Evolutionary conservation across 2,329 filamentous ascomycete genomes (phyloP).

Genomic region (Sphaerulina vaccinii): DNA sequence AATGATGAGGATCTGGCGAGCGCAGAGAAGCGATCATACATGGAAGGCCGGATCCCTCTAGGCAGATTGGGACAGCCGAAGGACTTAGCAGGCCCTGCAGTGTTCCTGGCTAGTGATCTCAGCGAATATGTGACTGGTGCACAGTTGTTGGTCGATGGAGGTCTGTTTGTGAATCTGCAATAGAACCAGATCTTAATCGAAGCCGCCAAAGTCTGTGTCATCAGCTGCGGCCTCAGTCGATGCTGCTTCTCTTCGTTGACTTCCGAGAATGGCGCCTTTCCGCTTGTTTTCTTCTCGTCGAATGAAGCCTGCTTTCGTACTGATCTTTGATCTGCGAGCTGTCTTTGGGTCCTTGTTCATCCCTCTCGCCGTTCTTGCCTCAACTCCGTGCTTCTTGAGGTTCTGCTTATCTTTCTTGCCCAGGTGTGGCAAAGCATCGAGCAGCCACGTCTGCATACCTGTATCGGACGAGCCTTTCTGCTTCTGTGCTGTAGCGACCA

Average conservation of each 20-base stretch:
- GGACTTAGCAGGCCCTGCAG: constrained; percentile 80
- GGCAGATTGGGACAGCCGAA: constrained; percentile 68
- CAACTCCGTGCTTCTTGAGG: constrained; percentile 78
- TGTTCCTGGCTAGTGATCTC: constrained; percentile 79
- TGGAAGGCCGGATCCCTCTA: constrained; percentile 78
- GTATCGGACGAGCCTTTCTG: constrained; percentile 51
- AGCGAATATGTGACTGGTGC: constrained; percentile 81
- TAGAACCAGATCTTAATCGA: constrained; percentile 45
- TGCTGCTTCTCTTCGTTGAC: constrained; percentile 32
- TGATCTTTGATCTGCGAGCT: constrained; percentile 65
- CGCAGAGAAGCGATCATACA: constrained; percentile 69
- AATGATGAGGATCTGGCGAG: constrained; percentile 80
- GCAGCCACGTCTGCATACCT: constrained; percentile 77
- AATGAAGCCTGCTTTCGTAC: constrained; percentile 77
- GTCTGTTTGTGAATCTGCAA: constrained; percentile 85
- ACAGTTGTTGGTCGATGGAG: constrained; percentile 82
- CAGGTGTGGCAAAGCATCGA: constrained; percentile 81
- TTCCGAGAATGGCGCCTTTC: constrained; percentile 42
- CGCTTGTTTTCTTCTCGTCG: constrained; percentile 66
- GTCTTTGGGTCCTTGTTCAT: constrained; percentile 43
- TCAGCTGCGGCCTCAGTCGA: constrained; percentile 22
- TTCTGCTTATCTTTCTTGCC: constrained; percentile 80
- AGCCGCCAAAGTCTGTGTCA: constrained; percentile 44
- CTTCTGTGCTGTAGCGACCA: constrained; percentile 80
- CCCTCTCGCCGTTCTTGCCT: constrained; percentile 57